Evolutionary conservation across 805 yeast species (phyloP).

Genomic region (Saccharomycopsis sp.): DNA sequence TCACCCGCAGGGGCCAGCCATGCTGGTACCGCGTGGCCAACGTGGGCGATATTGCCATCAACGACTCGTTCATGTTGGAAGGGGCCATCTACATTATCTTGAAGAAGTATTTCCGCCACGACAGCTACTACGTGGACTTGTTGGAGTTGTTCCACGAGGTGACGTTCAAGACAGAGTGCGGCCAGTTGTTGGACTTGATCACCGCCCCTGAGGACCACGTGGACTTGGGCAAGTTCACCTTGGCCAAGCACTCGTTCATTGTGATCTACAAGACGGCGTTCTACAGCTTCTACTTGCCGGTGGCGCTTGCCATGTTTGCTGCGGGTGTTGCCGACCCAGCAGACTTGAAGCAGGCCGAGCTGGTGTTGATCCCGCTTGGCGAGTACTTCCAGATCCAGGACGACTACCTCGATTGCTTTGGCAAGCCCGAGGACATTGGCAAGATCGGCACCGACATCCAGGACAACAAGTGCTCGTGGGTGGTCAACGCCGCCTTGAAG

Average conservation of each 20-base stretch:
- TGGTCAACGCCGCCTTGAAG: conserved; percentile 84
- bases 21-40: conserved; percentile 85
- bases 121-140: conserved; percentile 77
- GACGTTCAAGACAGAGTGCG: conserved; percentile 95
- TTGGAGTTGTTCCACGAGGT: conserved; percentile 94
- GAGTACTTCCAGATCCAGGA: conserved; percentile 99
- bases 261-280: conserved; percentile 96
- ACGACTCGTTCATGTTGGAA: conserved; percentile 95
- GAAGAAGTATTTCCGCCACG: conserved; percentile 80
- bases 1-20: conserved; percentile 97
- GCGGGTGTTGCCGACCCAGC: conserved; percentile 63
- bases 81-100: conserved; percentile 84
- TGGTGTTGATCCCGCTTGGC: conserved; percentile 87
- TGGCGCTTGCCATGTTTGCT: conserved; percentile 90
- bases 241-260: conserved; percentile 87
- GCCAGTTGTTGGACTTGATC: conserved; percentile 89
- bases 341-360: conserved; percentile 82
- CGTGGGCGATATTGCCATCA: conserved; percentile 91
- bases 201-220: conserved; percentile 96
- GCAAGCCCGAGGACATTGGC: conserved; percentile 95
- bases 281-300: conserved; percentile 95
- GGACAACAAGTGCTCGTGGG: conserved; percentile 98
- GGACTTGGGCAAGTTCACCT: conserved; percentile 77
- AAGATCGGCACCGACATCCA: conserved; percentile 97
- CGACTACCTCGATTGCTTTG: conserved; percentile 93